A percentile compares a stretch with the other conserved stretches of the same genome.
phyloP scores from a whole-genome alignment of 2,329 filamentous ascomycete species.

The Fusarium lyarnte region DNA sequence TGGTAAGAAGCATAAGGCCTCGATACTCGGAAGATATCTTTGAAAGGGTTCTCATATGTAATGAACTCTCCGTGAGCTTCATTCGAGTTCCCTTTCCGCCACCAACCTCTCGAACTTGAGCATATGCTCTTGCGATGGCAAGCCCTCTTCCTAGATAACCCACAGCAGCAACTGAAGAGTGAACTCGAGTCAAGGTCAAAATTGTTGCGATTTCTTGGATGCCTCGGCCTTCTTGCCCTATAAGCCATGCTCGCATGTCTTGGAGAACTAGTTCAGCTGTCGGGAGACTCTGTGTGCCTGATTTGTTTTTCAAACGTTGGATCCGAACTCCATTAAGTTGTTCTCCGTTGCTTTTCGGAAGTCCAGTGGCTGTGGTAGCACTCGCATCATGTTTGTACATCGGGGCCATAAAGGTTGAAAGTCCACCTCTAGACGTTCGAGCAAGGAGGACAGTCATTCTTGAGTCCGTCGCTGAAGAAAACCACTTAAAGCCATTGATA shows the following conservation, averaged over 20 bases:
- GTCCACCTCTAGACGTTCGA: constrained; percentile 53
- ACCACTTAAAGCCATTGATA: constrained; percentile 75
- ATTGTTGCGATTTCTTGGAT: constrained; percentile 74
- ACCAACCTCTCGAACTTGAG: constrained; percentile 64
- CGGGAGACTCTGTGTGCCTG: constrained; percentile 74
- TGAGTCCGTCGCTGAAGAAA: constrained; percentile 47
- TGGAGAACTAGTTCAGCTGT: constrained; percentile 76
- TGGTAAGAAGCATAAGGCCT: constrained; percentile 64
- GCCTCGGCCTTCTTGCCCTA: constrained; percentile 73
- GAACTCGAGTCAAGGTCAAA: constrained; percentile 72
- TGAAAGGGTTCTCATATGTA: constrained; percentile 69
- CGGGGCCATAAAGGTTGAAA: constrained; percentile 67
- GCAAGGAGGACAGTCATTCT: constrained; percentile 71
- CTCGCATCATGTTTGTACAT: constrained; percentile 58
- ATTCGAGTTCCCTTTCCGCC: constrained; percentile 55
- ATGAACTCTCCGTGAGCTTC: constrained; percentile 60
- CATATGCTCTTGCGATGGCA: constrained; percentile 66
- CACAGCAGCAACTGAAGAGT: constrained; percentile 63
- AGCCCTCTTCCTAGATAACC: constrained; percentile 66
- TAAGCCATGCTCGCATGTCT: constrained; percentile 70
- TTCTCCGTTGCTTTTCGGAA: constrained; percentile 41
- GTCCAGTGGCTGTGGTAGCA: constrained; percentile 45
- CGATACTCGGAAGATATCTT: constrained; percentile 65
- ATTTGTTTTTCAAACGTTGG: constrained; percentile 76
- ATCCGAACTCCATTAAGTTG: constrained; percentile 75